Evolutionary conservation across 116 monocot genomes (phyloP).

Genomic region (Phalaenopsis hybrid): DNA sequence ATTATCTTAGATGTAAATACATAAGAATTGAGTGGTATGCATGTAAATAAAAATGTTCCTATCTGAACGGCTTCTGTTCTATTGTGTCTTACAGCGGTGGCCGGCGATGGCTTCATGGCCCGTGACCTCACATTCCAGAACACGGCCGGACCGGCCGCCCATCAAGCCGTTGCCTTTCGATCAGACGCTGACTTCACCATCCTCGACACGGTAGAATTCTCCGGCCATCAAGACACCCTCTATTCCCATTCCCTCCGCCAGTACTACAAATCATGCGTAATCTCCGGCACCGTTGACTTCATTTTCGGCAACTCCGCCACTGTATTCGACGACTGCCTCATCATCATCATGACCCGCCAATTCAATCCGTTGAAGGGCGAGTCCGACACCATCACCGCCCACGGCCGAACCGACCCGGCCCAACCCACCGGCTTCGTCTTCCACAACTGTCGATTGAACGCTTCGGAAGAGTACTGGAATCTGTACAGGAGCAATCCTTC

Average conservation of each 20-base stretch:
- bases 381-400: slow-evolving; percentile 39
- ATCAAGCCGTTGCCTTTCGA: slow-evolving; percentile 59
- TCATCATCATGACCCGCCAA: slow-evolving; percentile 30
- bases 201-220: slow-evolving; percentile 36
- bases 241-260: slow-evolving; percentile 52
- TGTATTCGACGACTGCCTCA: slow-evolving; percentile 28
- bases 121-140: slow-evolving; percentile 49
- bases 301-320: slow-evolving; percentile 56
- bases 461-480: slow-evolving; percentile 25
- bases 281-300: slow-evolving; percentile 60
- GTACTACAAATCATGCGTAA: slow-evolving; percentile 38
- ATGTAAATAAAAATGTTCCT: too few relatives aligned
- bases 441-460: slow-evolving; percentile 26
- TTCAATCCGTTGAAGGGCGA: slow-evolving; percentile 35
- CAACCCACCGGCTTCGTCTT: slow-evolving; percentile 52
- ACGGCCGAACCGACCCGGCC: slow-evolving; percentile 50
- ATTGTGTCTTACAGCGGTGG: slow-evolving; percentile 20
- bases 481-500: slow-evolving; percentile 21
- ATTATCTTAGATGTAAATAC: too few relatives aligned
- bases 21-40: too few relatives aligned
- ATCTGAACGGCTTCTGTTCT: not conserved
- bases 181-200: slow-evolving; percentile 38
- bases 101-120: slow-evolving; percentile 49
- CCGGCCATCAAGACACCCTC: slow-evolving; percentile 55
- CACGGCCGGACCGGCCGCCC: slow-evolving; percentile 44